Evolutionary conservation across 1,284 basidiomycete species (phyloP), one percentile per base, ranked within the genome.

Genomic region (Apiotrichum domesticum): DNA sequence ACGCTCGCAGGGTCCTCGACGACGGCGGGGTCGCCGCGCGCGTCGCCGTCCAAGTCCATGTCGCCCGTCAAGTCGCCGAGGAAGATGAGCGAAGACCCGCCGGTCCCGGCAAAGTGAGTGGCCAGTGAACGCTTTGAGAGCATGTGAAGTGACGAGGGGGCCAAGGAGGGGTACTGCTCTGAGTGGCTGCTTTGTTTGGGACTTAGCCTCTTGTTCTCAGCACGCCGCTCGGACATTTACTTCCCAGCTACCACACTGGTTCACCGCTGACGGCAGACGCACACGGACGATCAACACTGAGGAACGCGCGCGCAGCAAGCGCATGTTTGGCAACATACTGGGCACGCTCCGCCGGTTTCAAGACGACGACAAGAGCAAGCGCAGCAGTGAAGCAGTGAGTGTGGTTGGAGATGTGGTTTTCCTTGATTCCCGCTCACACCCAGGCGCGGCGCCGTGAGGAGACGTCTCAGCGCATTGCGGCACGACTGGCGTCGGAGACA

Each of bases 341-440:
- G 74, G 74, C 6, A 75, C 73, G n/a, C 61, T 77, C 49, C 68
- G 72, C 49, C 66, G 71, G 58, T 77, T 77, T 58, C 66, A 74
- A 62, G 75, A 72, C 46, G 75, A 77, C 21, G 74, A 76, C 59
- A 74, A 71, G 63, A 63, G 59, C 14, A 62, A 59, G 35, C 59
- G 70, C 29, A 65, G 58, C 29, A 72, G 67, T 51, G 71, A 71
- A 51, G 72, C 72, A 46, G 75, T 75, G 50, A 62, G 21, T 21
- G 21, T 21, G 21, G 21, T 21, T 21, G 21, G 21, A 21, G 74
- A 66, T 1, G 3, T 29, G 35, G 2, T n/a, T 4, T 40, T 4
- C 35, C 13, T 6, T 8, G 4, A 39, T 43, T 3, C 14, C 34
- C 29, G 15, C 35, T 35, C 51, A 51, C 13, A 21, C 32, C 6